phyloP scores from a whole-genome alignment of 768 basidiomycete species.

The Suillus sp. region DNA sequence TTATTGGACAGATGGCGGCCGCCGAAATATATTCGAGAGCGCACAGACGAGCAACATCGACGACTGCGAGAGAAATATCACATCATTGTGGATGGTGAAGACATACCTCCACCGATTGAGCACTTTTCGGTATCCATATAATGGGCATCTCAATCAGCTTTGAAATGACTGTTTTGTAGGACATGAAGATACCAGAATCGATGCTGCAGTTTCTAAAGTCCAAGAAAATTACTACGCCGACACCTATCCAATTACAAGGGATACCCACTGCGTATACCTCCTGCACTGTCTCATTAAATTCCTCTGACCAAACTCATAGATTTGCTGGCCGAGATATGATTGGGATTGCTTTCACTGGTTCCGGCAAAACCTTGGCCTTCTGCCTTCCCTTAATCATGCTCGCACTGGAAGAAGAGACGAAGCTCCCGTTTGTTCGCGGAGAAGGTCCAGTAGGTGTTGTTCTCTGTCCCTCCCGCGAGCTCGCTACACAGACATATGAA shows the following conservation, averaged over 20 bases:
- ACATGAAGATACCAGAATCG: conserved; percentile 96
- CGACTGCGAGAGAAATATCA: conserved; percentile 87
- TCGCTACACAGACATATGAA: conserved; percentile 97
- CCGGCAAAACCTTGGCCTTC: conserved; percentile 98
- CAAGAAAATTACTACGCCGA: conserved; percentile 84
- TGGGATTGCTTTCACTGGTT: conserved; percentile 98
- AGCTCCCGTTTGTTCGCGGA: conserved; percentile 85
- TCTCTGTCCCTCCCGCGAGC: conserved; percentile 95
- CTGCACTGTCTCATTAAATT: conserved; percentile 5
- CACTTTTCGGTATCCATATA: conserved; percentile 65
- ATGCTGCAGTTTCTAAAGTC: conserved; percentile 81
- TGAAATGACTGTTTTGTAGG: conserved; percentile 46
- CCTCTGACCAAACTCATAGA: conserved; percentile 41
- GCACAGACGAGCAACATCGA: conserved; percentile 67
- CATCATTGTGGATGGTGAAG: conserved; percentile 92
- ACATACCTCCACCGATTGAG: conserved; percentile 91
- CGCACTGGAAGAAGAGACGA: conserved; percentile 90
- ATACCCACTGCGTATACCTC: conserved; percentile 82
- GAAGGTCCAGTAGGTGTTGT: conserved; percentile 98
- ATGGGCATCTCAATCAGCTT: background rate
- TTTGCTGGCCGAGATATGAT: conserved; percentile 97
- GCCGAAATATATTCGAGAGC: conserved; percentile 78
- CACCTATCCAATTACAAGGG: conserved; percentile 97
- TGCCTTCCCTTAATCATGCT: conserved; percentile 98
- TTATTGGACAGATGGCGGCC: conserved; percentile 72